Conservation (phyloP, 768 basidiomycete genomes). For the Tylopilus rubrobrunneus region DNA sequence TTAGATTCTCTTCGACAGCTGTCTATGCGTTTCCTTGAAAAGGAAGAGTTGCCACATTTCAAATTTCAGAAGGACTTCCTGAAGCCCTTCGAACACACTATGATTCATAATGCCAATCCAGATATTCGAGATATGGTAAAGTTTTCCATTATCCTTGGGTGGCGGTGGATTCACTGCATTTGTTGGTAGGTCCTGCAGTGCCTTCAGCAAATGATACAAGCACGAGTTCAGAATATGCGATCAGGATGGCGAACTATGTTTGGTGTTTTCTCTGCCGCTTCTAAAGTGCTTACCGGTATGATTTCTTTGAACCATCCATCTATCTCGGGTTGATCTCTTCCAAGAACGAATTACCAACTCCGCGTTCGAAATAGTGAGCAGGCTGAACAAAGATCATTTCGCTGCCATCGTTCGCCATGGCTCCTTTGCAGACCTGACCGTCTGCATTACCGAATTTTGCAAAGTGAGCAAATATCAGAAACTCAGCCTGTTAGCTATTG, state of each 20-base stretch:
- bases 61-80: constrained; percentile 99
- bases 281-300: constrained; percentile 83
- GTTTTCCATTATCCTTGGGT: not conserved
- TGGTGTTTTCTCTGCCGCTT: constrained; percentile 95
- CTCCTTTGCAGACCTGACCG: constrained; percentile 91
- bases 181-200: constrained; percentile 83
- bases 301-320: constrained; percentile 2
- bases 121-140: constrained; percentile 94
- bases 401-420: constrained; percentile 87
- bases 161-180: not conserved
- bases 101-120: constrained; percentile 93
- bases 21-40: constrained; percentile 98
- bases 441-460: constrained; percentile 98
- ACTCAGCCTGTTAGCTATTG: constrained; percentile 92
- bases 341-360: constrained; percentile 87
- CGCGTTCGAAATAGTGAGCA: constrained; percentile 93
- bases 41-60: constrained; percentile 96
- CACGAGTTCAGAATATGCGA: constrained; percentile 88
- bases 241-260: constrained; percentile 99
- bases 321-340: not conserved
- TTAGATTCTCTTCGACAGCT: constrained; percentile 94
- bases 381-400: constrained; percentile 89
- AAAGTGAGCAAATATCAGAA: constrained; percentile 99
- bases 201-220: constrained; percentile 97
- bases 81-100: constrained; percentile 96